phyloP scores from a whole-genome alignment of 2,329 filamentous ascomycete genomes.

The Epichloe coenophiala region DNA sequence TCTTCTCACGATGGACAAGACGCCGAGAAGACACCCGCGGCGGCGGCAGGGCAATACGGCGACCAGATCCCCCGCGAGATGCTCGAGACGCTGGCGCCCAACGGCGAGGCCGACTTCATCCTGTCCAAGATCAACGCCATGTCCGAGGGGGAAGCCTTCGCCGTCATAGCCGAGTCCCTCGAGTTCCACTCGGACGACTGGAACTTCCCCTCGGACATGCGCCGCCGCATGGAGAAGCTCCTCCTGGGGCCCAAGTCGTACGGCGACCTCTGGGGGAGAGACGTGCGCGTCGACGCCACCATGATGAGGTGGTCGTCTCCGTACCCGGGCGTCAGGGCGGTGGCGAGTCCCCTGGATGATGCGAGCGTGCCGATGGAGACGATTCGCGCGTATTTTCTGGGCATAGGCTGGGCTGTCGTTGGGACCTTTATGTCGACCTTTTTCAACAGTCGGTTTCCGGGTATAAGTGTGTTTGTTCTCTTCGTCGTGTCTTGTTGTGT shows the following conservation, averaged over 20 bases:
- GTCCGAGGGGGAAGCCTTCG: slow-evolving; percentile 27
- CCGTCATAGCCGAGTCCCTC: slow-evolving; percentile 23
- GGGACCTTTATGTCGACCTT: slow-evolving; percentile 24
- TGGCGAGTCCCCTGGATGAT: slow-evolving; percentile 24
- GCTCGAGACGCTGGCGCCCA: slow-evolving; percentile 27
- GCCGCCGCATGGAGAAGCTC: slow-evolving; percentile 25
- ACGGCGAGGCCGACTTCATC: slow-evolving; percentile 26
- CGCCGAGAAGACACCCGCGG: no score
- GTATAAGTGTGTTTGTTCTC: slow-evolving; percentile 13
- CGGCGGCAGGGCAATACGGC: slow-evolving; percentile 10
- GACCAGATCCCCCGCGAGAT: slow-evolving; percentile 26
- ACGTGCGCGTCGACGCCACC: slow-evolving; percentile 26
- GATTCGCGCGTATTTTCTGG: slow-evolving; percentile 28
- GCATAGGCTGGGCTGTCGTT: slow-evolving; percentile 13
- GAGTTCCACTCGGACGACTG: slow-evolving; percentile 29
- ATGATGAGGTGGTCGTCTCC: slow-evolving; percentile 28
- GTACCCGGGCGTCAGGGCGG: slow-evolving; percentile 28
- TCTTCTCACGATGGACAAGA: no score
- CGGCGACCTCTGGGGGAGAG: slow-evolving; percentile 25
- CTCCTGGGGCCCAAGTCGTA: slow-evolving; percentile 25
- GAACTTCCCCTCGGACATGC: slow-evolving; percentile 29
- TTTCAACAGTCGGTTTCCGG: slow-evolving; percentile 27
- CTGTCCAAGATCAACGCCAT: slow-evolving; percentile 27
- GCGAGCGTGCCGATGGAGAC: slow-evolving; percentile 24
- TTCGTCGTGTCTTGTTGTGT: no score